These are phyloP conservation scores for Begonia loranthoides DNA, from an alignment of 306 rosid genomes.

Conservation along the genomic window DNA sequence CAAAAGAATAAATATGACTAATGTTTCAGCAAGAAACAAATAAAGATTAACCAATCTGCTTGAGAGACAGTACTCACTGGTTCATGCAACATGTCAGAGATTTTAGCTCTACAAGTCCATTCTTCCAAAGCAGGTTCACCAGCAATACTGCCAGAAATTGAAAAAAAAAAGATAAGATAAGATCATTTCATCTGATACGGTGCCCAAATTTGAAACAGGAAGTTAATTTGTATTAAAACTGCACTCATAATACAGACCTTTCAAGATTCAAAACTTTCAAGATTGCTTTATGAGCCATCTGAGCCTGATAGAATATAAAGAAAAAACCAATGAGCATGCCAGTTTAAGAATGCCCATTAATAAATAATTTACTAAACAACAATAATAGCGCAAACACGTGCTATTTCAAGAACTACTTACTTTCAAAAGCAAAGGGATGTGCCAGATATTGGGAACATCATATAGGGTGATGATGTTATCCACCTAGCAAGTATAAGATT, in stretches of 20 bases:
- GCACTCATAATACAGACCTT: constrained; percentile 18
- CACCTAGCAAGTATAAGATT: constrained; percentile 30
- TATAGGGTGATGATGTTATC: constrained; percentile 70
- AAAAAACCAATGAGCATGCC: background rate
- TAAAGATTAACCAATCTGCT: background rate
- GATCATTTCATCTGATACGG: background rate
- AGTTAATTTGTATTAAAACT: background rate
- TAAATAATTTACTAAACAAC: no score
- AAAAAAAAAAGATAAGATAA: constrained; percentile 4
- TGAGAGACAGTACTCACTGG: constrained; percentile 15
- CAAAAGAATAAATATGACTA: background rate
- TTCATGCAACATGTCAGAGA: constrained; percentile 26
- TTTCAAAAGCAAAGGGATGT: constrained; percentile 73
- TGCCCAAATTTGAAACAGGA: background rate
- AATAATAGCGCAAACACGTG: no score
- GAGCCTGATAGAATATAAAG: constrained; percentile 20
- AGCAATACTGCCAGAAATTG: constrained; percentile 14
- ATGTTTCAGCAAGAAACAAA: constrained; percentile 3
- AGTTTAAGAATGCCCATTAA: background rate
- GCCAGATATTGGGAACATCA: constrained; percentile 98
- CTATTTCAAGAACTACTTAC: constrained; percentile 25
- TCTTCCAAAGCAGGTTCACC: constrained; percentile 25
- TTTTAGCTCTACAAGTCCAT: constrained; percentile 32
- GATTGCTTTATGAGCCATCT: constrained; percentile 38
- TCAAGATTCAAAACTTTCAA: constrained; percentile 29